Percentiles rank a stretch among this genome's conserved stretches.
Conservation (phyloP, 169 alveolate genomes). For the Theileria equi region DNA sequence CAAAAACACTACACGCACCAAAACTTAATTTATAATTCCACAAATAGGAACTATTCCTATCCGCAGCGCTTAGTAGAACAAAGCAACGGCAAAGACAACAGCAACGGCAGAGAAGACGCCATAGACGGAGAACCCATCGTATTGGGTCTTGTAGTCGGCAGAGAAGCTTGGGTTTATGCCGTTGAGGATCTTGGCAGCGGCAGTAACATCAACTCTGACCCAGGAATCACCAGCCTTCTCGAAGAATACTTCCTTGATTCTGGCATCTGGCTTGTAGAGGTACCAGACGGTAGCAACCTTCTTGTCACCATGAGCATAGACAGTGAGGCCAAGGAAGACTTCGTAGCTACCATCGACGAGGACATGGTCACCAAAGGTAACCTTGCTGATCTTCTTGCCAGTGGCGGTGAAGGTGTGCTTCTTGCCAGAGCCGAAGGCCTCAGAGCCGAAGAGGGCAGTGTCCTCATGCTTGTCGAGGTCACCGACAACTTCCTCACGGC, state of each 20-base stretch:
- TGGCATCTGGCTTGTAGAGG: neutral
- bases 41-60: too few relatives aligned
- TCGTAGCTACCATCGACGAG: neutral
- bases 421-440: conserved; percentile 10
- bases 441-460: neutral
- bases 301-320: neutral
- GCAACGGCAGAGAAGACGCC: conserved; percentile 2
- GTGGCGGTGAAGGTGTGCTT: conserved; percentile 6
- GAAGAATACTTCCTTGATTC: conserved; percentile 11
- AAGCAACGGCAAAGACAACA: neutral
- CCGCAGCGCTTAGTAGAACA: too few relatives aligned
- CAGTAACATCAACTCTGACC: neutral
- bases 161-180: neutral
- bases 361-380: neutral
- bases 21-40: too few relatives aligned
- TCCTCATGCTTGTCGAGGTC: conserved; percentile 14
- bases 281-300: neutral
- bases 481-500: neutral
- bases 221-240: neutral
- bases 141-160: conserved; percentile 2
- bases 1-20: too few relatives aligned
- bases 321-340: neutral
- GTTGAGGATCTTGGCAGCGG: neutral
- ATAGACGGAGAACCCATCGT: conserved; percentile 8
- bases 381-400: too few relatives aligned